Percentiles rank a stretch among this genome's conserved stretches.
Evolutionary conservation across 768 basidiomycete species (phyloP).

Genomic region (Boletus rubroflammeus): DNA sequence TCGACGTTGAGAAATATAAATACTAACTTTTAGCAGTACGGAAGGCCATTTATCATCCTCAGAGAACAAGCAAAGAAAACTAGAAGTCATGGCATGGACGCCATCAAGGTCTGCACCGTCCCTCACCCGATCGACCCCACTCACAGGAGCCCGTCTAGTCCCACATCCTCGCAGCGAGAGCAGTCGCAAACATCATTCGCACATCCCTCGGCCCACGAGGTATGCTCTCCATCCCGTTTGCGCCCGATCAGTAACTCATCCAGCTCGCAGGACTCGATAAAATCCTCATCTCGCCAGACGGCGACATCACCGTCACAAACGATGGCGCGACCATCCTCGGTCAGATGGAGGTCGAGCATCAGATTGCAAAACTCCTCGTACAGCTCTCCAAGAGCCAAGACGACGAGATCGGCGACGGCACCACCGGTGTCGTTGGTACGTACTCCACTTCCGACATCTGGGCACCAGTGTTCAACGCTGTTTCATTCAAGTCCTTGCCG

Average conservation of each 20-base stretch:
- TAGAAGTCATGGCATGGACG: slow-evolving; percentile 86
- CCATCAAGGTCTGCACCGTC: slow-evolving; percentile 73
- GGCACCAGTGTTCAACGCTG: slow-evolving; percentile 1
- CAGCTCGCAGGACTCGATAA: slow-evolving; percentile 78
- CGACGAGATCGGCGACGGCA: slow-evolving; percentile 99
- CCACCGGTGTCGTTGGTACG: slow-evolving; percentile 97
- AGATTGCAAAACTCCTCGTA: slow-evolving; percentile 96
- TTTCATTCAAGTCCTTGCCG: slow-evolving; percentile 75
- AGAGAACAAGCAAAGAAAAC: slow-evolving; percentile 93
- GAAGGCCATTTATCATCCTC: slow-evolving; percentile 96
- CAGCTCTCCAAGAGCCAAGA: slow-evolving; percentile 97
- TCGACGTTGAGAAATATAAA: neutral
- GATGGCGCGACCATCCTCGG: slow-evolving; percentile 98
- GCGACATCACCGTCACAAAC: slow-evolving; percentile 98
- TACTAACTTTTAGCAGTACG: slow-evolving; percentile 54
- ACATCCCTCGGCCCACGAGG: slow-evolving; percentile 95
- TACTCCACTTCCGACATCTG: slow-evolving; percentile 19
- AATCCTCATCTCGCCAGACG: slow-evolving; percentile 93
- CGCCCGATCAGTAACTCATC: slow-evolving; percentile 12
- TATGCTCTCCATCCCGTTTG: slow-evolving; percentile 29
- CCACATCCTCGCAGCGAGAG: slow-evolving; percentile 93
- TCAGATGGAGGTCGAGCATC: slow-evolving; percentile 99
- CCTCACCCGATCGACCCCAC: neutral
- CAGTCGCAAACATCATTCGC: slow-evolving; percentile 91
- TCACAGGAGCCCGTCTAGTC: slow-evolving; percentile 45